Base-by-base conservation (phyloP, 2,329 filamentous ascomycete genomes). In the Colletotrichum orbiculare region DNA sequence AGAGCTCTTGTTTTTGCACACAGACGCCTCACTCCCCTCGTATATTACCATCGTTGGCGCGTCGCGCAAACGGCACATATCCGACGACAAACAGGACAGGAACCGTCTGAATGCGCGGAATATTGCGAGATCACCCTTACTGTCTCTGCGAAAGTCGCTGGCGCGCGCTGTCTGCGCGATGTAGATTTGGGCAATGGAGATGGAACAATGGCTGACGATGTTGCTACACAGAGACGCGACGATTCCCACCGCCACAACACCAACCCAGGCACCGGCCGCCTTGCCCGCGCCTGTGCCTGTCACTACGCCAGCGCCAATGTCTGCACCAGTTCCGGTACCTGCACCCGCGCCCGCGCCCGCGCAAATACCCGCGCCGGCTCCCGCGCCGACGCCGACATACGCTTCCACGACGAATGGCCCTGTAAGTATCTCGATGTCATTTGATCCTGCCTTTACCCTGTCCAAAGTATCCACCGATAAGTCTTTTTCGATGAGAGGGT, bases 211-310 rank as follows among this genome's bases (percentile, higher is more conserved):
- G 47, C 62, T 65, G 58, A 65, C 53, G 41, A 12, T 47, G 35
- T 39, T 49, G 58, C 55, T 55, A 52, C 58, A 61, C 57, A 65
- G 62, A 55, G 53, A 47, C 41, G 62, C 58, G 58, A 62, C 60
- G 35, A 50, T 58, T 56, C 58, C 61, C 50, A 58, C 57, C 33
- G 11, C 46, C 46, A 48, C 25, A 25, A 25, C 46, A 48, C 46
- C 46, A 33, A 54, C 52, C 46, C 62, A 57, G 37, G 62, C 58
- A 34, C 38, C 60, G 34, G 47, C 54, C 35, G 47, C 54, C 34
- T 48, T 55, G 11, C 33, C 60, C 13, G 61, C 61, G n/a, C 61
- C 61, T 17, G 56, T 49, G 56, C 61, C 61, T 15, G 37, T 33
- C n/a, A 15, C 35, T 15, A 37, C 39, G n/a, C 49, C 37, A 17